Evolutionary conservation across 2,329 filamentous ascomycete genomes (phyloP).

Genomic region (Trichoderma citrinoviride): DNA sequence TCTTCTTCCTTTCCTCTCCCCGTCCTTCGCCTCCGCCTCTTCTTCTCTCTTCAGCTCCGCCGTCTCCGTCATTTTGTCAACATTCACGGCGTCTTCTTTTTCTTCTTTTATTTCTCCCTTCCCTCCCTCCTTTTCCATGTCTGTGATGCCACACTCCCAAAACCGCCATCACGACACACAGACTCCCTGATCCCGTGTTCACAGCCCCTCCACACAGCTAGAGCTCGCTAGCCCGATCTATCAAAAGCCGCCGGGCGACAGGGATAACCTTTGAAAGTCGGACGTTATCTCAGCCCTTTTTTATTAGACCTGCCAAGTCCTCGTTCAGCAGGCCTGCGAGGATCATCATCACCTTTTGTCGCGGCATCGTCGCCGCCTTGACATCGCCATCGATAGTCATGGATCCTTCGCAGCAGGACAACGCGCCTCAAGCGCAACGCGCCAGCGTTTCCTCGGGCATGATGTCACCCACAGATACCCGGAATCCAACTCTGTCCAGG

Average conservation of each 20-base stretch:
- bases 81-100: background rate
- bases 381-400: slow-evolving; percentile 34
- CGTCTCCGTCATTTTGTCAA: background rate
- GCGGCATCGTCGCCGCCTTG: slow-evolving; percentile 11
- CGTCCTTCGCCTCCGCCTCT: background rate
- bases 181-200: slow-evolving; percentile 21
- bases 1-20: background rate
- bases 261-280: slow-evolving; percentile 2
- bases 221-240: slow-evolving; percentile 21
- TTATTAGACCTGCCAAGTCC: slow-evolving; percentile 6
- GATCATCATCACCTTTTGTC: background rate
- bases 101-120: background rate
- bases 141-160: background rate
- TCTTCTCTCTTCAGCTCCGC: background rate
- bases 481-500: slow-evolving; percentile 37
- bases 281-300: slow-evolving; percentile 17
- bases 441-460: slow-evolving; percentile 38
- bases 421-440: slow-evolving; percentile 37
- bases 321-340: slow-evolving; percentile 11
- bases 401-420: slow-evolving; percentile 42
- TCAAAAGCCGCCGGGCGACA: slow-evolving; percentile 13
- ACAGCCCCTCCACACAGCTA: slow-evolving; percentile 21
- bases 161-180: slow-evolving; percentile 11
- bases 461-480: slow-evolving; percentile 52
- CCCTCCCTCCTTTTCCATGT: background rate